Evolutionary conservation across 2,329 filamentous ascomycete species (phyloP).

Genomic region (Rutstroemia sp.): DNA sequence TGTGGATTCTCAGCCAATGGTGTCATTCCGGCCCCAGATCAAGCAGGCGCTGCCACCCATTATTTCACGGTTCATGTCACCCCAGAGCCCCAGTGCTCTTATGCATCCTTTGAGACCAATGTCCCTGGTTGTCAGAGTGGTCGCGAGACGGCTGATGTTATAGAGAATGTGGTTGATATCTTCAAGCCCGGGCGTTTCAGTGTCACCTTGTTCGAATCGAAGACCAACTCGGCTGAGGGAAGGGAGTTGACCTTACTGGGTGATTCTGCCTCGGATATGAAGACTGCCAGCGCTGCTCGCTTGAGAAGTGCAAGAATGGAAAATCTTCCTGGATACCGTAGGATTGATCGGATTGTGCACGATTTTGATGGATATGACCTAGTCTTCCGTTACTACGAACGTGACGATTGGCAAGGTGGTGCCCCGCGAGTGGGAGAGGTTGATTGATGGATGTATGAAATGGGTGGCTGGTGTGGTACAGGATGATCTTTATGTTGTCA

Average conservation of each 20-base stretch:
- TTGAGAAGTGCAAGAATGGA: slow-evolving; percentile 49
- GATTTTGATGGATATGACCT: slow-evolving; percentile 96
- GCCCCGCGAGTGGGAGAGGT: slow-evolving; percentile 28
- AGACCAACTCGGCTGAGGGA: slow-evolving; percentile 38
- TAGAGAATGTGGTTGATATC: slow-evolving; percentile 89
- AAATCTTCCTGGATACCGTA: slow-evolving; percentile 73
- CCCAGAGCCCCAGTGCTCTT: slow-evolving; percentile 93
- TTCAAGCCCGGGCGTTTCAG: slow-evolving; percentile 98
- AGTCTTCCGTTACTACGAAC: slow-evolving; percentile 93
- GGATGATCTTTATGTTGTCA: neutral
- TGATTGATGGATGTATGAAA: slow-evolving; percentile 9
- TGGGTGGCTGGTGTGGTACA: neutral
- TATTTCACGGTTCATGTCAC: slow-evolving; percentile 99
- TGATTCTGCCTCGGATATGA: slow-evolving; percentile 29
- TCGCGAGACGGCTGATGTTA: slow-evolving; percentile 80
- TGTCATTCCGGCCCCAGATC: slow-evolving; percentile 72
- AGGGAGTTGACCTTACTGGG: slow-evolving; percentile 30
- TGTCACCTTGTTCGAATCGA: slow-evolving; percentile 92
- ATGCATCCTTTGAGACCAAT: slow-evolving; percentile 97
- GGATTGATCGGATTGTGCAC: slow-evolving; percentile 91
- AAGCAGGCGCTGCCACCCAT: slow-evolving; percentile 49
- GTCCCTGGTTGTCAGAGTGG: slow-evolving; percentile 84
- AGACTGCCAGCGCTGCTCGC: slow-evolving; percentile 35
- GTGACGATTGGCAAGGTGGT: slow-evolving; percentile 59
- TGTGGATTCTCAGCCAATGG: slow-evolving; percentile 98